These are phyloP conservation scores for Nakazawaea populi DNA, from an alignment of 805 yeast species.

Conservation along the genomic window DNA sequence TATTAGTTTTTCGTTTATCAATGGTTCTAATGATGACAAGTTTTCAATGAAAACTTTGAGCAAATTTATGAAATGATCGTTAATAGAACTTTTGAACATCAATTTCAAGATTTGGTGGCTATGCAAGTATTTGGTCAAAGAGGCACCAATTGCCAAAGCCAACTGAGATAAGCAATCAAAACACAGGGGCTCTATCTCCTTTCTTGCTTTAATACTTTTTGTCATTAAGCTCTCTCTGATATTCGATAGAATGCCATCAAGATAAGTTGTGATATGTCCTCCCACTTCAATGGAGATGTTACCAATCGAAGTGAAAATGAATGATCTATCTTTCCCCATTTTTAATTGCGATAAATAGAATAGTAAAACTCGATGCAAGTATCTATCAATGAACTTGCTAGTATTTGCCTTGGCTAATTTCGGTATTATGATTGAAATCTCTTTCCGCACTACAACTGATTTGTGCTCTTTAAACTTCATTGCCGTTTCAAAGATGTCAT, in stretches of 20 bases:
- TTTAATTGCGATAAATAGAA: constrained; percentile 76
- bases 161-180: constrained; percentile 85
- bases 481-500: constrained; percentile 70
- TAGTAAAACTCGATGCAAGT: constrained; percentile 71
- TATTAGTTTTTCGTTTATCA: constrained; percentile 65
- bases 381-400: constrained; percentile 68
- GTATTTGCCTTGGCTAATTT: constrained; percentile 75
- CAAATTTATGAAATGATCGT: constrained; percentile 77
- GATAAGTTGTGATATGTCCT: constrained; percentile 77
- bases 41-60: constrained; percentile 59
- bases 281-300: constrained; percentile 76
- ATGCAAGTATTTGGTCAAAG: constrained; percentile 82
- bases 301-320: constrained; percentile 78
- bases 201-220: constrained; percentile 53
- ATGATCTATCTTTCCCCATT: constrained; percentile 67
- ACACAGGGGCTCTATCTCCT: constrained; percentile 77
- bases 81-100: constrained; percentile 76
- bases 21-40: constrained; percentile 74
- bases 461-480: constrained; percentile 74
- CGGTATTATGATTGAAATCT: constrained; percentile 81
- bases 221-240: constrained; percentile 73
- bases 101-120: constrained; percentile 68
- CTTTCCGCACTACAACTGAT: constrained; percentile 68
- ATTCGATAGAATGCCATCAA: constrained; percentile 81
- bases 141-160: constrained; percentile 88